Evolutionary conservation across 257 asterid species (phyloP).

Genomic region (Solanum paucissectum): DNA sequence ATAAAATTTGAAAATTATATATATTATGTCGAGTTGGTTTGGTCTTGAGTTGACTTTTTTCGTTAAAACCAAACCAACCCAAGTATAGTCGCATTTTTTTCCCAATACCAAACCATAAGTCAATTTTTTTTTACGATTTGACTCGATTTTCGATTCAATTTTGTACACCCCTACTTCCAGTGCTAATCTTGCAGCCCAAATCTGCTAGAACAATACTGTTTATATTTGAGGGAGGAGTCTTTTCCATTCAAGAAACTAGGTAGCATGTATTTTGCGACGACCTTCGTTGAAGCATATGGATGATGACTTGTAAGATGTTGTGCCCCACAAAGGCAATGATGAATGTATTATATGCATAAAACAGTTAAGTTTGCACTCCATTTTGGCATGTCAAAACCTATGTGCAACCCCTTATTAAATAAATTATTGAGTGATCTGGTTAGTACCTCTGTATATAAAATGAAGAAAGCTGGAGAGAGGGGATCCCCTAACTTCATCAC

Average conservation of each 20-base stretch:
- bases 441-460: neutral
- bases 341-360: neutral
- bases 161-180: too few species aligned
- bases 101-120: too few species aligned
- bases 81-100: too few species aligned
- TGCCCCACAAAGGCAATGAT: neutral
- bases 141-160: too few species aligned
- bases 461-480: neutral
- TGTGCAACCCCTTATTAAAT: neutral
- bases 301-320: neutral
- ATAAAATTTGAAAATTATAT: too few species aligned
- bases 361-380: neutral
- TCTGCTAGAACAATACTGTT: too few species aligned
- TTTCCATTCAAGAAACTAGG: neutral
- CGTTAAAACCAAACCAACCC: too few species aligned
- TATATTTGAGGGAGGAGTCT: neutral
- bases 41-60: too few species aligned
- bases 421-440: neutral
- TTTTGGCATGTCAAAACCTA: neutral
- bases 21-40: too few species aligned
- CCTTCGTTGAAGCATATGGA: neutral
- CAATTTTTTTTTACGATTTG: too few species aligned
- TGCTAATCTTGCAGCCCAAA: too few species aligned
- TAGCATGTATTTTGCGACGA: too few species aligned
- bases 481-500: neutral